phyloP scores from a whole-genome alignment of 306 rosid genomes.

The Benincasa hispida region DNA sequence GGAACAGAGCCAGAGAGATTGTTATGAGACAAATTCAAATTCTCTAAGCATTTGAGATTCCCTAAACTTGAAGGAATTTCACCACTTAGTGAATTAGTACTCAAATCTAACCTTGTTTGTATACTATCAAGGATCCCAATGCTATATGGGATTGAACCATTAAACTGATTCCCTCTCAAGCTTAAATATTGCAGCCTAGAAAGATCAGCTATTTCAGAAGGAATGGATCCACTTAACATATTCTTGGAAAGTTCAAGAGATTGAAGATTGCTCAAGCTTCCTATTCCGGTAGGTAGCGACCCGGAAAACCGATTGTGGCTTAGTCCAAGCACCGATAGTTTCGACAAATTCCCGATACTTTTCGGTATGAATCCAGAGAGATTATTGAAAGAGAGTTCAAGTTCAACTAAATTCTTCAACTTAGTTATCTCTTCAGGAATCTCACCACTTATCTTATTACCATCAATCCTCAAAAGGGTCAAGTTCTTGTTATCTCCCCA shows the following conservation, averaged over 20 bases:
- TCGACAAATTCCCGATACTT: constrained; percentile 20
- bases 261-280: constrained; percentile 26
- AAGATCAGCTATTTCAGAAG: constrained; percentile 15
- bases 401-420: constrained; percentile 15
- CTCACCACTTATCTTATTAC: constrained; percentile 26
- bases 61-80: constrained; percentile 23
- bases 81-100: constrained; percentile 37
- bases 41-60: constrained; percentile 27
- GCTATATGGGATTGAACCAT: constrained; percentile 33
- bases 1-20: constrained; percentile 36
- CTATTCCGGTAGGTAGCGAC: constrained; percentile 9
- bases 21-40: constrained; percentile 39
- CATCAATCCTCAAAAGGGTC: constrained; percentile 19
- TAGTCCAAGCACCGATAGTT: constrained; percentile 12
- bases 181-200: constrained; percentile 19
- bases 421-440: constrained; percentile 32
- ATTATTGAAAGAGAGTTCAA: constrained; percentile 35
- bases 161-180: constrained; percentile 29
- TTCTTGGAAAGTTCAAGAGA: constrained; percentile 21
- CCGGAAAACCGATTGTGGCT: constrained; percentile 31
- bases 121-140: constrained; percentile 29
- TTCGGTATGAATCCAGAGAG: constrained; percentile 34
- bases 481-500: constrained; percentile 37
- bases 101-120: constrained; percentile 30
- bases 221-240: constrained; percentile 29